A percentile compares a stretch with the other conserved stretches of the same genome.
These are phyloP conservation scores for Anisodus acutangulus DNA, from an alignment of 257 asterid genomes.

Conservation along the genomic window DNA sequence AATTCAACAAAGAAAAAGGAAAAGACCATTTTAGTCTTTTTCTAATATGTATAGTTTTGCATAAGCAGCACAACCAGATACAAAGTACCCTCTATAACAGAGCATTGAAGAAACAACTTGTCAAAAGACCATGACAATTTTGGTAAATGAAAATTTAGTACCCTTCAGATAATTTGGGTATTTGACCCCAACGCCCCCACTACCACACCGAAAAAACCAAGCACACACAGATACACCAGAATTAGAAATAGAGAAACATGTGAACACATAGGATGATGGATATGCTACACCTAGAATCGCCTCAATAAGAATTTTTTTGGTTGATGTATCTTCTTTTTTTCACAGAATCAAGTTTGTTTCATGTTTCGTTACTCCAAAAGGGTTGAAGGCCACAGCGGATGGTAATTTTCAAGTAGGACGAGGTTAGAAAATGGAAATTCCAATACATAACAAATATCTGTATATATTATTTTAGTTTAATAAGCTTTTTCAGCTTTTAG, in stretches of 20 bases:
- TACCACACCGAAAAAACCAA: not conserved
- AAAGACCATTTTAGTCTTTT: not conserved
- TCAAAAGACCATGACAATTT: constrained; percentile 9
- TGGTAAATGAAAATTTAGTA: not conserved
- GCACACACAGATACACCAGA: not conserved
- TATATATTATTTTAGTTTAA: not conserved
- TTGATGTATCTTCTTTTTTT: constrained; percentile 1
- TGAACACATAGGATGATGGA: not conserved
- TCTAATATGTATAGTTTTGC: constrained; percentile 3
- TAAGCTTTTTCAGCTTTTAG: constrained; percentile 8
- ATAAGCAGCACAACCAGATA: not conserved
- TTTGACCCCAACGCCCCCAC: not conserved
- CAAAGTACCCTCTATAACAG: not conserved
- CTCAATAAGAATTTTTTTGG: not conserved
- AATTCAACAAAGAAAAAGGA: constrained; percentile 7
- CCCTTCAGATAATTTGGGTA: not conserved
- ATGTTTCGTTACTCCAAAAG: not conserved
- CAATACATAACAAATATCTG: not conserved
- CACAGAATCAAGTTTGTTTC: not conserved
- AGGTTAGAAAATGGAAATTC: not conserved
- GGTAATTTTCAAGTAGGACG: not conserved
- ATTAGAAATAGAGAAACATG: constrained; percentile 17
- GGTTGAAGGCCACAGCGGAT: not conserved
- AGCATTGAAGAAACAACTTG: not conserved
- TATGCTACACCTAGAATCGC: not conserved